Base-by-base conservation (phyloP, 805 yeast genomes). In the Nakazawaea siamensis region DNA sequence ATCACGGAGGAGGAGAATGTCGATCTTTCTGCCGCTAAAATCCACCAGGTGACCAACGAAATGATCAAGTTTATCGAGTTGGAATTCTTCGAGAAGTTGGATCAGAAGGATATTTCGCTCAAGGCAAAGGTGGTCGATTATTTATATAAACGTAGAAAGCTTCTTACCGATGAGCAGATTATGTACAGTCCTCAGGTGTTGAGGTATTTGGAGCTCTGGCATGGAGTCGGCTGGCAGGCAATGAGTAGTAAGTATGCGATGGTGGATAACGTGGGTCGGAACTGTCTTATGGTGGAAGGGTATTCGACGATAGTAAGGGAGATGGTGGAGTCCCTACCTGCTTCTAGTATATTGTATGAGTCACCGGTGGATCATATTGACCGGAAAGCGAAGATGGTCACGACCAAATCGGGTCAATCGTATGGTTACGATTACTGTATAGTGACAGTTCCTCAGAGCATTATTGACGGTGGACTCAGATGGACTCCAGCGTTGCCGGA, bases 361-460 rank as follows among this genome's bases (percentile, higher is more conserved):
- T 57, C 66, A 2, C 68, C 57, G 30, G 82, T 76, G 14, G 46
- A 48, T n/a, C 53, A 68, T 29, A 44, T 41, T n/a, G 11, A 7
- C 4, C 16, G 11, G 6, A 44, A 38, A 11, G 46, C 44, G 8
- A 55, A 58, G 7, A 21, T 42, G 1, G 59, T 71, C 1, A 55
- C 51, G 8, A 59, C 71, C 1, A 48, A 42, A 1, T 43, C 52
- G 6, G 65, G 67, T 3, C 36, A 41, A 2, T 41, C 29, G 4
- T 53, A 62, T 23, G 42, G 44, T 3, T 65, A 76, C 20, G 76
- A 81, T 31, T 80, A 73, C 49, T 60, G 74, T 19, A 64, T 87
- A 11, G 80, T 84, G 5, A 76, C 95, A 0, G 73, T 83, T 4
- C 95, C 96, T 0, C 80, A 80, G 42, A 80, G 88, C 24, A 66